Percentiles rank a stretch among this genome's conserved stretches.
Evolutionary conservation across 805 yeast species (phyloP).

Genomic region (Clavispora santaluciae): DNA sequence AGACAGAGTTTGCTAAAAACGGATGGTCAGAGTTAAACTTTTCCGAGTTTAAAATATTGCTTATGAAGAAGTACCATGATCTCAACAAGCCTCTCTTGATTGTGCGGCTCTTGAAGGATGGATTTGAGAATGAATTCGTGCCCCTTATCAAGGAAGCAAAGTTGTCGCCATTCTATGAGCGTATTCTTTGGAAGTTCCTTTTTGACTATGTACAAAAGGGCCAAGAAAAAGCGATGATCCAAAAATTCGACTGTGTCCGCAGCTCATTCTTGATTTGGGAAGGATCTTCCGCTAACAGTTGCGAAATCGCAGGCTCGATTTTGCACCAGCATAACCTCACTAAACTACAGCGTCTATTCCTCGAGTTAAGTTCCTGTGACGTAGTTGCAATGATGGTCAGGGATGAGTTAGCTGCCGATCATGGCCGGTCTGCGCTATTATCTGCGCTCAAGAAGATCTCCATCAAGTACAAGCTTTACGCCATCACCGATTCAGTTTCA

Average conservation of each 20-base stretch:
- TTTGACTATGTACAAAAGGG: slow-evolving; percentile 26
- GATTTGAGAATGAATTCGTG: slow-evolving; percentile 21
- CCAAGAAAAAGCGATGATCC: slow-evolving; percentile 22
- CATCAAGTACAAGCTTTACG: slow-evolving; percentile 25
- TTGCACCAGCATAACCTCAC: slow-evolving; percentile 14
- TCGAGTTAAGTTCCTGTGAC: slow-evolving; percentile 17
- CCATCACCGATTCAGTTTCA: background rate
- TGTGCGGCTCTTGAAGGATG: slow-evolving; percentile 24
- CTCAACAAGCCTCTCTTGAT: slow-evolving; percentile 29
- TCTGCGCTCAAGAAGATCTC: slow-evolving; percentile 30
- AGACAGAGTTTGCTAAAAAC: slow-evolving; percentile 15
- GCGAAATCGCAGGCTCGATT: slow-evolving; percentile 6
- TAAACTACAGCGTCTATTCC: slow-evolving; percentile 22
- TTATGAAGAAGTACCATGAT: slow-evolving; percentile 34
- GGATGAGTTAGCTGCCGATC: slow-evolving; percentile 9
- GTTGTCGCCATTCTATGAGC: slow-evolving; percentile 34
- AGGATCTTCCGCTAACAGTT: slow-evolving; percentile 16
- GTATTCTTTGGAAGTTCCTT: slow-evolving; percentile 39
- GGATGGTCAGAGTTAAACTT: slow-evolving; percentile 20
- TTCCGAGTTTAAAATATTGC: slow-evolving; percentile 25
- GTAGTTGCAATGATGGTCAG: slow-evolving; percentile 13
- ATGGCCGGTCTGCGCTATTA: slow-evolving; percentile 15
- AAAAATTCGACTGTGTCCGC: slow-evolving; percentile 16
- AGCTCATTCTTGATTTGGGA: slow-evolving; percentile 38
- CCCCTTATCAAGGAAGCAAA: slow-evolving; percentile 19